Conservation (phyloP, 208 protist genomes). For the Leishmania tropica region DNA sequence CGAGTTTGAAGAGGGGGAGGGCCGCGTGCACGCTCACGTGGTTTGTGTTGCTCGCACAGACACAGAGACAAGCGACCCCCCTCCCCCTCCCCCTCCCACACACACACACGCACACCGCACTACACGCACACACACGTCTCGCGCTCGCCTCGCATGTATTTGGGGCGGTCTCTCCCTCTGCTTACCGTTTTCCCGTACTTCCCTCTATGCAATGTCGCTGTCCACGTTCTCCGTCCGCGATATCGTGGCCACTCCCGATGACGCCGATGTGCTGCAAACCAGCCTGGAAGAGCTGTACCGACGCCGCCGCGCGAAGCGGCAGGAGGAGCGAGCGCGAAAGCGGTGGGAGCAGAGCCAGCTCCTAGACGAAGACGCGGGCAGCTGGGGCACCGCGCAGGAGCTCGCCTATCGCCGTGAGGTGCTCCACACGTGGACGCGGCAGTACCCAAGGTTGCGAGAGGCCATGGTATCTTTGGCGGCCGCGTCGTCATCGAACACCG, state of each 20-base stretch:
- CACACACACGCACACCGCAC: too few relatives aligned
- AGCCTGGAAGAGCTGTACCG: constrained; percentile 25
- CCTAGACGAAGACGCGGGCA: not conserved
- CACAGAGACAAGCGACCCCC: too few relatives aligned
- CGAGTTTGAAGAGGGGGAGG: too few relatives aligned
- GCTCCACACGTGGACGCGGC: constrained; percentile 17
- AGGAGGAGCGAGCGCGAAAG: constrained; percentile 1
- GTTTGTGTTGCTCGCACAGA: too few relatives aligned
- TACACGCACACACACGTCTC: not conserved
- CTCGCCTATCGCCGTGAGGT: constrained; percentile 32
- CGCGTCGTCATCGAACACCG: not conserved
- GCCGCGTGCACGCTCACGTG: too few relatives aligned
- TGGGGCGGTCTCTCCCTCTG: not conserved
- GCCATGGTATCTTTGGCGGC: constrained; percentile 6
- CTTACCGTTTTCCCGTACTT: not conserved
- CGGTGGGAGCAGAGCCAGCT: not conserved
- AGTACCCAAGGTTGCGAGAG: constrained; percentile 25
- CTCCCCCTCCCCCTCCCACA: too few relatives aligned
- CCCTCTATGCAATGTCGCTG: not conserved
- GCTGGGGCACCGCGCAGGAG: constrained; percentile 14
- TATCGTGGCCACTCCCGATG: constrained; percentile 17
- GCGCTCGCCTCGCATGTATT: not conserved
- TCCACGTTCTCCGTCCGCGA: constrained; percentile 30
- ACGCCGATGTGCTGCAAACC: constrained; percentile 22
- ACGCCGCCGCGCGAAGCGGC: constrained; percentile 21